phyloP scores from a whole-genome alignment of 495 filamentous ascomycete species.

The Cryomyces antarcticus region DNA sequence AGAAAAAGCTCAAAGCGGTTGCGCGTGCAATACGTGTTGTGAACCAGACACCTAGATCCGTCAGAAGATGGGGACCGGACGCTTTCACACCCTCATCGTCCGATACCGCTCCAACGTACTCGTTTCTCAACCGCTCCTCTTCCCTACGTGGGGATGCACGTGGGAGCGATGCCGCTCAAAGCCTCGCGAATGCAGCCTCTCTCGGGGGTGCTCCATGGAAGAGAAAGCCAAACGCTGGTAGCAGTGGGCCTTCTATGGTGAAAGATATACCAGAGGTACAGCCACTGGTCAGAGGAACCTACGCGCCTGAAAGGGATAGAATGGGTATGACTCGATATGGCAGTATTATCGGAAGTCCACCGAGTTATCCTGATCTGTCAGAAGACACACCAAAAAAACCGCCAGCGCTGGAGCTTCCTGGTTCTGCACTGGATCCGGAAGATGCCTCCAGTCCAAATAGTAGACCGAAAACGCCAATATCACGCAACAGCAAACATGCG shows the following conservation, averaged over 20 bases:
- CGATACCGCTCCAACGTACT: constrained; percentile 18
- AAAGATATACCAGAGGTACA: background rate
- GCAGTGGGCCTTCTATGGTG: background rate
- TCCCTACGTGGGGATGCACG: background rate
- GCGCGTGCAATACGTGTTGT: constrained; percentile 42
- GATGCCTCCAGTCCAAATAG: too few relatives aligned
- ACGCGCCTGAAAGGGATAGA: too few relatives aligned
- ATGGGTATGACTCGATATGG: constrained; percentile 35
- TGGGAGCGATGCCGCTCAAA: background rate
- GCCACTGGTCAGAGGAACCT: too few relatives aligned
- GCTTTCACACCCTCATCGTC: constrained; percentile 16
- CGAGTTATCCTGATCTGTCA: constrained; percentile 8
- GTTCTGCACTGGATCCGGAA: constrained; percentile 41
- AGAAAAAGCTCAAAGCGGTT: constrained; percentile 75
- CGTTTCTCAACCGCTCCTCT: constrained; percentile 11
- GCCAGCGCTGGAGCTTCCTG: constrained; percentile 47
- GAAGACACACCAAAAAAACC: constrained; percentile 17
- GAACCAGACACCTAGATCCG: constrained; percentile 34
- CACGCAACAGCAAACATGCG: too few relatives aligned
- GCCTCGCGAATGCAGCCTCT: constrained; percentile 3
- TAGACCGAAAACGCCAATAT: too few relatives aligned
- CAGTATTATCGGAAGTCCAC: constrained; percentile 50
- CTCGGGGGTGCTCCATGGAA: background rate
- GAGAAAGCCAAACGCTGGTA: background rate
- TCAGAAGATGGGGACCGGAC: constrained; percentile 4